A percentile compares a stretch with the other conserved stretches of the same genome.
phyloP scores from a whole-genome alignment of 73 alveolate species.

The Blepharisma japonicum region DNA sequence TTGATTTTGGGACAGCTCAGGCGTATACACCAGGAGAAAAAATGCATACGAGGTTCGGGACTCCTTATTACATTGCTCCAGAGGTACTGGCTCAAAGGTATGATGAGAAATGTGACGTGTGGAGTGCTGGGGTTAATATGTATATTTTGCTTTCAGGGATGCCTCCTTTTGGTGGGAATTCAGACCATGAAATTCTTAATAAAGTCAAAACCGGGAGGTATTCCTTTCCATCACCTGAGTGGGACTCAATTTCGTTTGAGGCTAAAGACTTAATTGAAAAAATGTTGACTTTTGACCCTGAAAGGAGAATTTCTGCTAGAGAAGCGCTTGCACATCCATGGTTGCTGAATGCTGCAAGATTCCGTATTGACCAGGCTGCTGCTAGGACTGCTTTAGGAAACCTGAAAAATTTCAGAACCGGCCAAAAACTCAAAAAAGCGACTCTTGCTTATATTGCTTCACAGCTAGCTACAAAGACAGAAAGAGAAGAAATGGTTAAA shows the following conservation, averaged over 20 bases:
- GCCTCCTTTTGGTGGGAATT: constrained; percentile 84
- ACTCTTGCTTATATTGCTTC: constrained; percentile 80
- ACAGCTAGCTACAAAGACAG: constrained; percentile 72
- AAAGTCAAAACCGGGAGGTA: constrained; percentile 40
- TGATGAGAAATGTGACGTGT: constrained; percentile 71
- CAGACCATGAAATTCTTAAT: constrained; percentile 62
- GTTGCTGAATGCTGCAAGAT: constrained; percentile 34
- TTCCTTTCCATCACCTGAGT: constrained; percentile 36
- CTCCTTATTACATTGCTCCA: constrained; percentile 75
- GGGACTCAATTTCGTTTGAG: constrained; percentile 39
- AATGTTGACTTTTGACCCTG: constrained; percentile 50
- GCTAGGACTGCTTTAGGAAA: constrained; percentile 60
- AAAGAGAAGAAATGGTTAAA: constrained; percentile 65
- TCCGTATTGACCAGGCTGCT: constrained; percentile 36
- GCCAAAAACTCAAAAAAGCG: constrained; percentile 76
- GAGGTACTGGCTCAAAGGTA: constrained; percentile 57
- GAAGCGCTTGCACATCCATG: constrained; percentile 70
- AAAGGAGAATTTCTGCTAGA: constrained; percentile 43
- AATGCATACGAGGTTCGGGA: constrained; percentile 71
- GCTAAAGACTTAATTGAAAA: constrained; percentile 56
- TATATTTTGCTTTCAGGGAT: constrained; percentile 77
- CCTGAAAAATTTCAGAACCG: constrained; percentile 76
- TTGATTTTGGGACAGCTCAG: constrained; percentile 80
- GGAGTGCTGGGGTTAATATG: constrained; percentile 84
- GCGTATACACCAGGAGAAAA: constrained; percentile 42